Evolutionary conservation across 2,329 filamentous ascomycete species (phyloP).

Genomic region (Alternaria triticina): DNA sequence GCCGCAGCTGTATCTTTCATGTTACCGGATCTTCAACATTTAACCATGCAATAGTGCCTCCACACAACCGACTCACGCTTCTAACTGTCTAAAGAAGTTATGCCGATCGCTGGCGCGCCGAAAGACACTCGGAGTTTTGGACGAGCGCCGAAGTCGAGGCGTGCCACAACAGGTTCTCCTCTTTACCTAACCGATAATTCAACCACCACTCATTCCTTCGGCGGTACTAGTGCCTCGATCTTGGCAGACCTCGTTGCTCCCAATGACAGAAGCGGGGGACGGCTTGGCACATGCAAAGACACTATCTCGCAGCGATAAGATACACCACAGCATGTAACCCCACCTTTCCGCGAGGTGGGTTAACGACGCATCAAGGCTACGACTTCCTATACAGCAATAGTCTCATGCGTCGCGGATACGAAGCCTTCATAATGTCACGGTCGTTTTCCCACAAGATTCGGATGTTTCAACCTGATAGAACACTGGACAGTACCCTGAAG

Average conservation of each 20-base stretch:
- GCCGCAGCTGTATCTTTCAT: background rate
- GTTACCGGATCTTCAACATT: background rate
- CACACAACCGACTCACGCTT: background rate
- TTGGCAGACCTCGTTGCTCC: background rate
- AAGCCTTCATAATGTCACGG: background rate
- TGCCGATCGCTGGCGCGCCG: background rate
- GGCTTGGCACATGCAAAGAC: constrained; percentile 1
- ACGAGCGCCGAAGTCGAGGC: background rate
- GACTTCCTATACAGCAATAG: background rate
- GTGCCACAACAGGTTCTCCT: background rate
- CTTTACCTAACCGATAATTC: background rate
- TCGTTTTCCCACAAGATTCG: background rate
- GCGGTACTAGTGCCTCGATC: background rate
- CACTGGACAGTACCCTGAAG: background rate
- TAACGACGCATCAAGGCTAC: background rate
- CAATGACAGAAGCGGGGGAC: background rate
- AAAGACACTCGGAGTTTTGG: background rate
- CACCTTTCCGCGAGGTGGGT: background rate
- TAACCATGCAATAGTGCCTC: background rate
- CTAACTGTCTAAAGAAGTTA: background rate
- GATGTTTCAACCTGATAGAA: background rate
- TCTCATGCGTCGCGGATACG: background rate
- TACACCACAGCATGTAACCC: background rate
- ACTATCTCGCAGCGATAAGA: constrained; percentile 7
- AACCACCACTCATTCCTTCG: background rate